Base-by-base conservation (phyloP, 768 basidiomycete genomes). In the Leccinum uliginosum region DNA sequence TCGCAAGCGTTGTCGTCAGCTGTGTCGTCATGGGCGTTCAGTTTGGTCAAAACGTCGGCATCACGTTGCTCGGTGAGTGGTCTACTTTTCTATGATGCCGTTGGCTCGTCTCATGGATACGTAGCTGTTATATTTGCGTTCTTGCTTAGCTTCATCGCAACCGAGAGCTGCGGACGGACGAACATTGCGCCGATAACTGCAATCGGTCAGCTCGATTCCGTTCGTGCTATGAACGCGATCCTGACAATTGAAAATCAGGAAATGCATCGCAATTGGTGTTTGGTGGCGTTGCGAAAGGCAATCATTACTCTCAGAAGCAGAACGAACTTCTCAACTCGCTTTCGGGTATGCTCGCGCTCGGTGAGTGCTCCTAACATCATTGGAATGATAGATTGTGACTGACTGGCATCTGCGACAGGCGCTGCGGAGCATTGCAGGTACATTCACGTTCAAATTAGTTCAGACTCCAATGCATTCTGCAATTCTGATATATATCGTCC, bases 391-490 rank as follows among this genome's bases (percentile, higher is more conserved):
- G 32, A 21, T 14, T 4, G 50, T 12, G 15, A 24, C n/a, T 19
- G 7, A 51, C 38, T 10, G 14, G 11, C 15, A 24, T n/a, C 23
- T 14, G 19, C 4, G 29, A 32, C 47, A 54, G 53, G 53, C 4
- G 32, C 53, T 7, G 50, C 53, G 10, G 48, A 32, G 24, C 49
- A 54, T n/a, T n/a, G n/a, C n/a, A 51, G 48, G 53, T 54, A 19
- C 15, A 3, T 26, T 24, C 10, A 14, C 15, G 24, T 32, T 6
- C 52, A 23, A 14, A 10, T 24, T 24, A 46, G 26, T 14, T 14
- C 30, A 12, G 12, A 30, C 30, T 30, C 30, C 2, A n/a, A 52
- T 15, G 6, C 4, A 6, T 6, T 26, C 34, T 9, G 17, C n/a
- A 11, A 27, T 11, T 30, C 44, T 34, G 43, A 56, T 26, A 38